A percentile compares a stretch with the other conserved stretches of the same genome.
Conservation (phyloP, 2,329 filamentous ascomycete genomes). For the Rhynchosporium graminicola region DNA sequence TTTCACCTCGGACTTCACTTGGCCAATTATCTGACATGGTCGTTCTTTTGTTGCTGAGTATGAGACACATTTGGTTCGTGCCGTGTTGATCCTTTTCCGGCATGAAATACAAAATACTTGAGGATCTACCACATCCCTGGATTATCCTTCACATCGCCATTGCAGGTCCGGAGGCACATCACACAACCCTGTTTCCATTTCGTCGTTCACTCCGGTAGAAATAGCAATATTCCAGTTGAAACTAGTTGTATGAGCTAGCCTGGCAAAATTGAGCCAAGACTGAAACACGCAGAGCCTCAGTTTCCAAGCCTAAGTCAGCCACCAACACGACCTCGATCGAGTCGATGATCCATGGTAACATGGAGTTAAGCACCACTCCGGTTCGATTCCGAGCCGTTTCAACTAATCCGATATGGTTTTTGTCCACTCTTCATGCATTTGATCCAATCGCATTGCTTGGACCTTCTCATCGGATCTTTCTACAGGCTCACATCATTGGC, state of each 20-base stretch:
- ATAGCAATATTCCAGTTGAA: constrained; percentile 27
- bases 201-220: constrained; percentile 14
- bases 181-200: constrained; percentile 20
- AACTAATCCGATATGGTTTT: constrained; percentile 3
- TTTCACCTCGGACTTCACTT: neutral
- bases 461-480: constrained; percentile 16
- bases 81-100: constrained; percentile 14
- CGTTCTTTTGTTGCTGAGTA: neutral
- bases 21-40: neutral
- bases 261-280: constrained; percentile 21
- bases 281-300: constrained; percentile 37
- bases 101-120: constrained; percentile 28
- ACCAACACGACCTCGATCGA: constrained; percentile 18
- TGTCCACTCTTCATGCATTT: constrained; percentile 2
- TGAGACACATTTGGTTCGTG: neutral
- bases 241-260: constrained; percentile 1
- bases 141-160: neutral
- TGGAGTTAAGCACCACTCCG: neutral
- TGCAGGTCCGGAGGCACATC: constrained; percentile 6
- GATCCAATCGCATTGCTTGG: constrained; percentile 25
- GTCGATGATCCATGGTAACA: constrained; percentile 13
- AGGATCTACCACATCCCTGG: constrained; percentile 29
- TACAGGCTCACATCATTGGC: constrained; percentile 18
- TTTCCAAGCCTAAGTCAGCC: constrained; percentile 11
- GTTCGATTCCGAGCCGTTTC: constrained; percentile 9